Percentiles rank a stretch among this genome's conserved stretches.
phyloP scores from a whole-genome alignment of 2,329 filamentous ascomycete species.

The Cladobotryum protrusum region DNA sequence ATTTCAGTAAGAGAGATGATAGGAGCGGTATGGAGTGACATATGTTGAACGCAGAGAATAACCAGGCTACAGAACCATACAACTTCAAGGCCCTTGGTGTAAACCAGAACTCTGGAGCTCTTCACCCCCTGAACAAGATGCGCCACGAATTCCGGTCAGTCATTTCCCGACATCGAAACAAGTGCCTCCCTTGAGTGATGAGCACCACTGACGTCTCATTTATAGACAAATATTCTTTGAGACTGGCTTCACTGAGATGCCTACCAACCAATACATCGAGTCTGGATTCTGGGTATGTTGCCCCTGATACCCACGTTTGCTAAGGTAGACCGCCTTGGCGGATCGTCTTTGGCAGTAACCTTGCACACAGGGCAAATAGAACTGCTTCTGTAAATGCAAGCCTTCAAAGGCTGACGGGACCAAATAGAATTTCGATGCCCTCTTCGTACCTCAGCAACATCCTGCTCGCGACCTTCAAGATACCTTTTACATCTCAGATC shows the following conservation, averaged over 20 bases:
- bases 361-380: too few species aligned
- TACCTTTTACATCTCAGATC: conserved; percentile 97
- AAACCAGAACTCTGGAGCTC: conserved; percentile 54
- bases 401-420: neutral
- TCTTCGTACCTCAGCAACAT: conserved; percentile 96
- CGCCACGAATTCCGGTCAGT: conserved; percentile 74
- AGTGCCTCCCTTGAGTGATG: too few species aligned
- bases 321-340: neutral
- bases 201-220: neutral
- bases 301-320: neutral
- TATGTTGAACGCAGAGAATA: neutral
- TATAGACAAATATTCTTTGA: conserved; percentile 86
- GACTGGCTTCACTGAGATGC: conserved; percentile 98
- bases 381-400: neutral
- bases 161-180: neutral
- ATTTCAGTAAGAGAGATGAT: conserved; percentile 59
- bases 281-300: conserved; percentile 77
- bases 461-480: conserved; percentile 96
- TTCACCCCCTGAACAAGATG: conserved; percentile 82
- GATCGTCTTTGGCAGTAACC: neutral
- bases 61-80: conserved; percentile 44
- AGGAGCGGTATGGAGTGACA: neutral
- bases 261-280: conserved; percentile 87
- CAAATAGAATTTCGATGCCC: conserved; percentile 74
- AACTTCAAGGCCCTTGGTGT: conserved; percentile 68